Conservation (phyloP, 2,329 filamentous ascomycete genomes). For the Aspergillus jensenii region DNA sequence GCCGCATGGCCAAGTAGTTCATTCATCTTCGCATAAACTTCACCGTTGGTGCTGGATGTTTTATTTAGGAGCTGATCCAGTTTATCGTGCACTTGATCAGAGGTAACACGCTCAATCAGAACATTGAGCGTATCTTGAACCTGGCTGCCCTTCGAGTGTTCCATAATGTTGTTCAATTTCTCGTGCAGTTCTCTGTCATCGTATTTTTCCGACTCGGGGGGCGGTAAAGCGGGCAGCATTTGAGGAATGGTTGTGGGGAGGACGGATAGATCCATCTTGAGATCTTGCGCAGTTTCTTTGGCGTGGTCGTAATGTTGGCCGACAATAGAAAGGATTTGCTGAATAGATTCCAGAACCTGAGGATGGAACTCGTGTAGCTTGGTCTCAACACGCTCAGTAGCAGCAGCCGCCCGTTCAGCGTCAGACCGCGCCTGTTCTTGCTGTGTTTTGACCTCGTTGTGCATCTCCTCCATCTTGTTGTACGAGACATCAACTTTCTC, state of each 20-base stretch:
- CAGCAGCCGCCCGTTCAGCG: constrained; percentile 70
- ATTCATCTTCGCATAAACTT: constrained; percentile 60
- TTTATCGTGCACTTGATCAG: constrained; percentile 58
- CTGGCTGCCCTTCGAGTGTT: constrained; percentile 46
- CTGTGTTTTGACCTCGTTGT: constrained; percentile 71
- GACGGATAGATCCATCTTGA: constrained; percentile 56
- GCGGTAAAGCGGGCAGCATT: constrained; percentile 53
- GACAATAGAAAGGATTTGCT: constrained; percentile 80
- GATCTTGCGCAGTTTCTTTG: constrained; percentile 64
- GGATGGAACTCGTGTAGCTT: constrained; percentile 82
- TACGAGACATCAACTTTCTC: constrained; percentile 77
- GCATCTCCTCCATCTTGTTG: constrained; percentile 69
- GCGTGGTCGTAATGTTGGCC: constrained; percentile 87
- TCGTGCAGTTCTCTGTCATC: constrained; percentile 60
- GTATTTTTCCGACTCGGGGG: constrained; percentile 58
- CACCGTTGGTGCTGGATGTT: constrained; percentile 30
- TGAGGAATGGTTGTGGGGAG: constrained; percentile 55
- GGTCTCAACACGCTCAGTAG: constrained; percentile 73
- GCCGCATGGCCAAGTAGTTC: constrained; percentile 42
- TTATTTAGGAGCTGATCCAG: constrained; percentile 48
- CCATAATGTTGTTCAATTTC: constrained; percentile 54
- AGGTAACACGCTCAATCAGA: constrained; percentile 50
- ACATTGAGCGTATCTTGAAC: constrained; percentile 60
- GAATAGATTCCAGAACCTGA: constrained; percentile 80
- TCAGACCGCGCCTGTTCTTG: constrained; percentile 82